Evolutionary conservation across 2,329 filamentous ascomycete species (phyloP), one percentile per base, ranked within the genome.

Genomic region (Diaporthe nobilis): DNA sequence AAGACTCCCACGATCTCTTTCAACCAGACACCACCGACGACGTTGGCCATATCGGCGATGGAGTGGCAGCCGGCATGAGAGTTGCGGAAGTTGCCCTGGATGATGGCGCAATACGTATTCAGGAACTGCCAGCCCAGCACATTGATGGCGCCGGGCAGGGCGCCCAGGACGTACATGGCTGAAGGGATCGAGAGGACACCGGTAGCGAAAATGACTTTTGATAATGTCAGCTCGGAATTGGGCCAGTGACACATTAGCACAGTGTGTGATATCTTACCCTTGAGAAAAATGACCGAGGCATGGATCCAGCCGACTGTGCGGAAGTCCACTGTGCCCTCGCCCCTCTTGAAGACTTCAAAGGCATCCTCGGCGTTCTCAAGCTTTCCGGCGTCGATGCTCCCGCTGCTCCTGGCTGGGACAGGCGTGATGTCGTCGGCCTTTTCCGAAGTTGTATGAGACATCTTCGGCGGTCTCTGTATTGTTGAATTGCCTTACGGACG

Each of bases 261-360:
- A 10, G 39, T 37, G 57, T 37, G 22, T 31, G 22, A n/a, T 12
- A 25, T 47, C 49, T 39, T n/a, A 53, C 68, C 51, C 81, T 90
- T 90, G 28, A 89, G 80, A 74, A 90, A 89, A 77, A 90, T 89
- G 34, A 89, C 83, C 4, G 87, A 82, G 2, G 88, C 87, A 28
- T 86, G 84, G 22, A 86, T 84, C 88, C 89, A 91, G 74, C 85
- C 84, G 22, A 90, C 88, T 2, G 87, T 89, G 28, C 88, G 84
- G 77, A 90, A 90, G 68, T 90, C 84, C 58, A 90, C 87, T 28
- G 85, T 85, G 53, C 85, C 86, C 49, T 85, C 84, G 1, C 82
- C 83, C 76, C 82, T 85, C 76, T 87, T 85, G 83, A 90, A 90
- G 49, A 90, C 85, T 78, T 90, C 88, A 71, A 74, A 74, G 22